Conservation (phyloP, 768 basidiomycete species). For the Daedalea quercina region DNA sequence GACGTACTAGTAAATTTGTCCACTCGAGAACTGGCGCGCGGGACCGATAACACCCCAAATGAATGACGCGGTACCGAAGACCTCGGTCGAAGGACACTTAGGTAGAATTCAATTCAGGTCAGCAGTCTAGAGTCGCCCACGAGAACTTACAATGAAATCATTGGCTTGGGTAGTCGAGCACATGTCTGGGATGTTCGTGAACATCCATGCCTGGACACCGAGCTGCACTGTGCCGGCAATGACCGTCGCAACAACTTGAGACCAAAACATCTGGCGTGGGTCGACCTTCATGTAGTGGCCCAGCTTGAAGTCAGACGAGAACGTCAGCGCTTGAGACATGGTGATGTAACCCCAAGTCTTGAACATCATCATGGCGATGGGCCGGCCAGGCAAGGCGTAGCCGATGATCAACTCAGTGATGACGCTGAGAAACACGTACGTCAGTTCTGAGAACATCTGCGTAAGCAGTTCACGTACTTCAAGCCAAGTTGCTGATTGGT, state of each 20-base stretch:
- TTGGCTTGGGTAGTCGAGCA: constrained; percentile 48
- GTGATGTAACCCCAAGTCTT: constrained; percentile 68
- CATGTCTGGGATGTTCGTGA: constrained; percentile 57
- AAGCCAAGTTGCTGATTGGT: constrained; percentile 73
- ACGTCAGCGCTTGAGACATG: constrained; percentile 58
- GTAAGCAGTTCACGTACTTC: constrained; percentile 27
- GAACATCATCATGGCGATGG: constrained; percentile 77
- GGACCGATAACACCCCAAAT: constrained; percentile 42
- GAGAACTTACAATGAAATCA: constrained; percentile 42
- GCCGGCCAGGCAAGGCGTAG: constrained; percentile 50
- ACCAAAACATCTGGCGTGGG: constrained; percentile 32
- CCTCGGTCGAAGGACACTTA: constrained; percentile 23
- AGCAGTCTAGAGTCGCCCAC: background rate
- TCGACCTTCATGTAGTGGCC: constrained; percentile 72
- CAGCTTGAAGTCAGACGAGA: constrained; percentile 70
- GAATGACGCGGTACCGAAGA: constrained; percentile 47
- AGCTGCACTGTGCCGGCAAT: constrained; percentile 64
- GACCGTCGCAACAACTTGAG: constrained; percentile 51
- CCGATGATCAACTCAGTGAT: constrained; percentile 73
- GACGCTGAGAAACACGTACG: constrained; percentile 33
- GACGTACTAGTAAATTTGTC: constrained; percentile 29
- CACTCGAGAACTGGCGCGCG: constrained; percentile 26
- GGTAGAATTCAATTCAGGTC: background rate
- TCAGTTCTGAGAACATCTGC: background rate
- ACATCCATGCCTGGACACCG: constrained; percentile 59